A percentile compares a stretch with the other conserved stretches of the same genome.
These are phyloP conservation scores for Torulaspora gathmanii DNA, from an alignment of 805 yeast genomes.

Conservation along the genomic window DNA sequence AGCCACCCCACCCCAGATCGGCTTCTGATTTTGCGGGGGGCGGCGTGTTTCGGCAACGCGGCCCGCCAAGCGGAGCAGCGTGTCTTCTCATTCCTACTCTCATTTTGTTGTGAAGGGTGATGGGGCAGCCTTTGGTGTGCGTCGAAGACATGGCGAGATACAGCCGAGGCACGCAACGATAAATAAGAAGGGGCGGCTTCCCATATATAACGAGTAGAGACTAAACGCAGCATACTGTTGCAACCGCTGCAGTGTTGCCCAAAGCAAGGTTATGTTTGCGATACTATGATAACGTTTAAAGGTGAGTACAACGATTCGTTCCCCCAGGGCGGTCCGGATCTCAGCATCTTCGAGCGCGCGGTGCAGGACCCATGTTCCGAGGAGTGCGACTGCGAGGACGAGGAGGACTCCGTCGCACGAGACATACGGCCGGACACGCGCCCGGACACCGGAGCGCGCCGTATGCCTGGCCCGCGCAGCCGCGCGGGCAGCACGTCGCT, in stretches of 20 bases:
- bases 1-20: too few relatives aligned
- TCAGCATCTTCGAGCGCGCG: slow-evolving; percentile 27
- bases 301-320: too few relatives aligned
- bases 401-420: neutral
- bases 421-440: neutral
- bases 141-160: too few relatives aligned
- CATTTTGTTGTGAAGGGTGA: neutral
- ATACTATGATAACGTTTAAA: too few relatives aligned
- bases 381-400: slow-evolving; percentile 27
- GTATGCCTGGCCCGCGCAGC: neutral
- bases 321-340: neutral
- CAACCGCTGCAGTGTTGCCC: too few relatives aligned
- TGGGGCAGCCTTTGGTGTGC: neutral
- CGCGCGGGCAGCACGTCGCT: slow-evolving; percentile 6
- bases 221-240: too few relatives aligned
- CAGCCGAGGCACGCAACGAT: too few relatives aligned
- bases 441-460: neutral
- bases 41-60: too few relatives aligned
- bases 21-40: too few relatives aligned
- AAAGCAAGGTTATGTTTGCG: neutral
- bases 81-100: neutral
- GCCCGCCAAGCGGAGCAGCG: too few relatives aligned
- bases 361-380: slow-evolving; percentile 28
- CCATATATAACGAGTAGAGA: too few relatives aligned
- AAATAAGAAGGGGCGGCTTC: too few relatives aligned